Conservation (phyloP, 257 asterid genomes). For the Solanum ossicruentum region DNA sequence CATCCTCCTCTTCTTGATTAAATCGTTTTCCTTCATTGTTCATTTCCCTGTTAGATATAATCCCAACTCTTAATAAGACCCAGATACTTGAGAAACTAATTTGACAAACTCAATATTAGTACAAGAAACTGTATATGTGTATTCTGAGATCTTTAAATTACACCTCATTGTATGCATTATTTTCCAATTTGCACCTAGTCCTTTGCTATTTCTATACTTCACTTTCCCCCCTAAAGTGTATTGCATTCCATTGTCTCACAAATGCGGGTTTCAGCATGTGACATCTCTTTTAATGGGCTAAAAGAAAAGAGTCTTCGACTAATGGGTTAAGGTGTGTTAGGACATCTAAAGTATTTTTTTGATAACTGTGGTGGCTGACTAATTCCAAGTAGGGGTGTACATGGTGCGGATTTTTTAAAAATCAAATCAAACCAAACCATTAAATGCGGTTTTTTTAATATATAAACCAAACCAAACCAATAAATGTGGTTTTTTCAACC, state of each 20-base stretch:
- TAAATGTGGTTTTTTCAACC: too few relatives aligned
- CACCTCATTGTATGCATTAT: background rate
- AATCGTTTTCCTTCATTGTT: conserved; percentile 31
- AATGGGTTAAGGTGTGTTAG: background rate
- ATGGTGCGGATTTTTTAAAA: too few relatives aligned
- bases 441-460: too few relatives aligned
- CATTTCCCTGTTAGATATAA: conserved; percentile 10
- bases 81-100: background rate
- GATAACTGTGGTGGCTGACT: background rate
- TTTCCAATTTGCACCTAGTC: background rate
- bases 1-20: conserved; percentile 62
- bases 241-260: background rate
- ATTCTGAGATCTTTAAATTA: background rate
- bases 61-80: background rate
- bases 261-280: background rate
- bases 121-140: background rate
- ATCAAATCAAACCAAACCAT: too few relatives aligned
- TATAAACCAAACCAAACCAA: too few relatives aligned
- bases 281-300: background rate
- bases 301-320: background rate
- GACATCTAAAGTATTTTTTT: background rate
- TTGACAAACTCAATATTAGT: background rate
- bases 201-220: background rate
- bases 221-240: background rate
- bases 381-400: too few relatives aligned